These are phyloP conservation scores for Primulina tabacum DNA, from an alignment of 257 asterid species.

Conservation along the genomic window DNA sequence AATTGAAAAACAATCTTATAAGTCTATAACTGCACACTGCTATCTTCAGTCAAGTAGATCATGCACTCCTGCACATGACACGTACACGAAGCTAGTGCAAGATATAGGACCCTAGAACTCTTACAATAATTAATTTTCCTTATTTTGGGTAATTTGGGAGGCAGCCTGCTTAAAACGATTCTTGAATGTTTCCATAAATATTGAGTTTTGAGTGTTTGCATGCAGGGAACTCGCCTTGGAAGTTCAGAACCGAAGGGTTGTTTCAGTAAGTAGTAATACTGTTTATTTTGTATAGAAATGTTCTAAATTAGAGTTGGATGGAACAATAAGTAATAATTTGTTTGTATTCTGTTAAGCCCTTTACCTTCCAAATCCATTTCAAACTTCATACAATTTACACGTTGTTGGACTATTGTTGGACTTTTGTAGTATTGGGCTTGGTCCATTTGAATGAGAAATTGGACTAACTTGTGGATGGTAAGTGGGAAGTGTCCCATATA, in stretches of 20 bases:
- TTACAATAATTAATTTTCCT: background rate
- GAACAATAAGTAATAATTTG: conserved; percentile 4
- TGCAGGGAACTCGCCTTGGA: conserved; percentile 99
- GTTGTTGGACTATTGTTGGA: too few relatives aligned
- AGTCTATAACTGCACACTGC: background rate
- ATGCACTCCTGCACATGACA: background rate
- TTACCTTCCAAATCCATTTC: background rate
- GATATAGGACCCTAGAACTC: background rate
- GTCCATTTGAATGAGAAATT: too few relatives aligned
- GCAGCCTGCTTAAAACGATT: conserved; percentile 10
- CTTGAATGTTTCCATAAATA: conserved; percentile 21
- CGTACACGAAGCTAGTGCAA: background rate
- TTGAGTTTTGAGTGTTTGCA: conserved; percentile 18
- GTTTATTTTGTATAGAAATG: conserved; percentile 22
- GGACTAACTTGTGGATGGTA: too few relatives aligned
- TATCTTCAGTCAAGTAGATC: background rate
- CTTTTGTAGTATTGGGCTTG: too few relatives aligned
- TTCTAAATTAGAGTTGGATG: conserved; percentile 16
- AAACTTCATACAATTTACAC: background rate
- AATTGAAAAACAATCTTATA: background rate
- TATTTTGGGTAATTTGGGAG: background rate
- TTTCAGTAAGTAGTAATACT: conserved; percentile 71
- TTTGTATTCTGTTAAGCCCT: conserved; percentile 1
- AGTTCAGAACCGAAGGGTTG: conserved; percentile 99
- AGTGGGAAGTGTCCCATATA: too few relatives aligned